Percentiles rank a stretch among this genome's conserved stretches.
Conservation (phyloP, 805 yeast species). For the Wickerhamomyces canadensis region DNA sequence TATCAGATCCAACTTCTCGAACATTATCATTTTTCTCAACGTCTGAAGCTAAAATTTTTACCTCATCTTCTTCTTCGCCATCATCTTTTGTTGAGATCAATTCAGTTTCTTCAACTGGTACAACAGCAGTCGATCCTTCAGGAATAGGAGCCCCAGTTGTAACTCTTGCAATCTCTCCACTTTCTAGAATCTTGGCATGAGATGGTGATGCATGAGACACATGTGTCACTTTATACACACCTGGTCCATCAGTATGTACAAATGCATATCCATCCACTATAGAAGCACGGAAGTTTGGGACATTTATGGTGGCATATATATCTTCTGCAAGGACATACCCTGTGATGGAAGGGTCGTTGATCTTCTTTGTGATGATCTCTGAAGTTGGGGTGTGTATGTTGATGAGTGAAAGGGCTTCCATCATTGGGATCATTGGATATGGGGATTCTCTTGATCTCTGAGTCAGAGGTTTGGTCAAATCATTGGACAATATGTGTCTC, state of each 20-base stretch:
- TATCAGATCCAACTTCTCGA: slow-evolving; percentile 43
- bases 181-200: slow-evolving; percentile 12
- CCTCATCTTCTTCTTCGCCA: slow-evolving; percentile 36
- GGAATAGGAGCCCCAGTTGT: slow-evolving; percentile 58
- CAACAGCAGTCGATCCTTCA: slow-evolving; percentile 46
- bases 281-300: slow-evolving; percentile 48
- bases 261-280: slow-evolving; percentile 56
- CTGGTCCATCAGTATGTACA: slow-evolving; percentile 39
- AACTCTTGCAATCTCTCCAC: slow-evolving; percentile 38
- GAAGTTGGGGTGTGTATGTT: slow-evolving; percentile 29
- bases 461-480: slow-evolving; percentile 32
- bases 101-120: slow-evolving; percentile 48
- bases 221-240: slow-evolving; percentile 33
- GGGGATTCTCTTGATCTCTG: slow-evolving; percentile 42
- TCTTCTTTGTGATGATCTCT: slow-evolving; percentile 17
- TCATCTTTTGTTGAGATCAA: slow-evolving; percentile 30
- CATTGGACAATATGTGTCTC: slow-evolving; percentile 34
- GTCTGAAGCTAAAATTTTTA: slow-evolving; percentile 34
- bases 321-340: slow-evolving; percentile 41
- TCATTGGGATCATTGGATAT: slow-evolving; percentile 39
- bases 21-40: slow-evolving; percentile 40
- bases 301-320: slow-evolving; percentile 31
- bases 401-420: slow-evolving; percentile 33
- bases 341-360: slow-evolving; percentile 25
- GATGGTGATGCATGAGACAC: slow-evolving; percentile 38